Evolutionary conservation across 805 yeast species (phyloP).

Genomic region (Lipomyces lipofer): DNA sequence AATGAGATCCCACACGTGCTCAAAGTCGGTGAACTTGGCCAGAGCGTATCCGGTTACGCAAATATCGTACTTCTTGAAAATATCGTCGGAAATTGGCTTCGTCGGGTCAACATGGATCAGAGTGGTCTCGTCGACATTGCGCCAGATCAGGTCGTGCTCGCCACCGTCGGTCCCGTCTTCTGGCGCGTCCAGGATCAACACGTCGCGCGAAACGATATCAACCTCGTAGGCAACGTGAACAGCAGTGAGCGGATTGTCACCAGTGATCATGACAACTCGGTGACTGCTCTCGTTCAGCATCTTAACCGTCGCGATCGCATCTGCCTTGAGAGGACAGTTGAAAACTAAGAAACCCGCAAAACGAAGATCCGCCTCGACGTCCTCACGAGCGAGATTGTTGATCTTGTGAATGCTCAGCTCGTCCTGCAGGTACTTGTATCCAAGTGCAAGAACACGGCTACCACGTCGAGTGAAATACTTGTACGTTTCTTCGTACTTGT

Average conservation of each 20-base stretch:
- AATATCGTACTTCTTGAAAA: constrained; percentile 72
- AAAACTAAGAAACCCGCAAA: constrained; percentile 95
- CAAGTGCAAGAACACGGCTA: constrained; percentile 94
- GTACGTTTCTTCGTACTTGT: constrained; percentile 76
- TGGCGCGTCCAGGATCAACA: constrained; percentile 81
- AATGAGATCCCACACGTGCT: constrained; percentile 69
- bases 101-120: constrained; percentile 65
- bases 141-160: constrained; percentile 66
- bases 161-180: constrained; percentile 62
- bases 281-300: constrained; percentile 95
- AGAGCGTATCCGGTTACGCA: constrained; percentile 94
- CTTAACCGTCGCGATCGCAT: constrained; percentile 84
- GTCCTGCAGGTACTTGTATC: constrained; percentile 68
- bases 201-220: constrained; percentile 77
- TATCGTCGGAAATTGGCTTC: constrained; percentile 54
- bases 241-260: constrained; percentile 98
- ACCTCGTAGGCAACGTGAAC: constrained; percentile 97
- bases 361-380: constrained; percentile 67
- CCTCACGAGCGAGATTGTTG: constrained; percentile 67
- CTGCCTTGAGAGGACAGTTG: constrained; percentile 94
- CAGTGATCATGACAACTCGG: constrained; percentile 96
- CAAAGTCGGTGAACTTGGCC: constrained; percentile 61
- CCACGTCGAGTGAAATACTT: constrained; percentile 93
- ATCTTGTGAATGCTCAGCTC: constrained; percentile 50
- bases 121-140: constrained; percentile 75